Conservation (phyloP, 192 early-diverging fungal species). For the Entophlyctis luteolus region DNA sequence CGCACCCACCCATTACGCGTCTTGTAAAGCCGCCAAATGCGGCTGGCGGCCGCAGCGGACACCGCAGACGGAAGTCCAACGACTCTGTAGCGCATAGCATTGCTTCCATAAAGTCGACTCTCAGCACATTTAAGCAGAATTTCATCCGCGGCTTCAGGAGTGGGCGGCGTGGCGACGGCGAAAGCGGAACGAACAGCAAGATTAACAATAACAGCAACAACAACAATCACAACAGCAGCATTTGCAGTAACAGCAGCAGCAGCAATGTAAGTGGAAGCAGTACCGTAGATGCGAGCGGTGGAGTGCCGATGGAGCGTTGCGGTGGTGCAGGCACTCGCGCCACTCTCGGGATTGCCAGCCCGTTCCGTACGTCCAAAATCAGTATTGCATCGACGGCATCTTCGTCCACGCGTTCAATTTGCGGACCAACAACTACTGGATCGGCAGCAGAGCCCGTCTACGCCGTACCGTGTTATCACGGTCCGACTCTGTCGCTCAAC, state of each 20-base stretch:
- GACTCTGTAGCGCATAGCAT: constrained; percentile 18
- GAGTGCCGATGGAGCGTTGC: too few relatives aligned
- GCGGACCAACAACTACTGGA: neutral
- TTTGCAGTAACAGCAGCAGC: neutral
- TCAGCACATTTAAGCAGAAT: constrained; percentile 3
- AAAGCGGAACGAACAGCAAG: neutral
- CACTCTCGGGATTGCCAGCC: neutral
- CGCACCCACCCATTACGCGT: constrained; percentile 8
- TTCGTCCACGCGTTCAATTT: too few relatives aligned
- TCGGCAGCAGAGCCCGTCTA: constrained; percentile 10
- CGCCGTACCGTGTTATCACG: constrained; percentile 14
- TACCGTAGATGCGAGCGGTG: neutral
- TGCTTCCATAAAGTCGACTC: neutral
- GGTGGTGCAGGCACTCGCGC: too few relatives aligned
- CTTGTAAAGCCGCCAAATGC: neutral
- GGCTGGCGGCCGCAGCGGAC: neutral
- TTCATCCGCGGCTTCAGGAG: constrained; percentile 10
- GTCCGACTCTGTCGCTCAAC: neutral
- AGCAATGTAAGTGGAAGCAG: neutral
- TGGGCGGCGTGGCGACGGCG: neutral
- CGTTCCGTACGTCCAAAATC: neutral
- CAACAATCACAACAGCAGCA: too few relatives aligned
- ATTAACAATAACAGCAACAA: too few relatives aligned
- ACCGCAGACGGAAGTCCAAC: neutral
- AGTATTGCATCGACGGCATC: neutral